phyloP scores from a whole-genome alignment of 768 basidiomycete genomes.

The Tulasnella sp. region DNA sequence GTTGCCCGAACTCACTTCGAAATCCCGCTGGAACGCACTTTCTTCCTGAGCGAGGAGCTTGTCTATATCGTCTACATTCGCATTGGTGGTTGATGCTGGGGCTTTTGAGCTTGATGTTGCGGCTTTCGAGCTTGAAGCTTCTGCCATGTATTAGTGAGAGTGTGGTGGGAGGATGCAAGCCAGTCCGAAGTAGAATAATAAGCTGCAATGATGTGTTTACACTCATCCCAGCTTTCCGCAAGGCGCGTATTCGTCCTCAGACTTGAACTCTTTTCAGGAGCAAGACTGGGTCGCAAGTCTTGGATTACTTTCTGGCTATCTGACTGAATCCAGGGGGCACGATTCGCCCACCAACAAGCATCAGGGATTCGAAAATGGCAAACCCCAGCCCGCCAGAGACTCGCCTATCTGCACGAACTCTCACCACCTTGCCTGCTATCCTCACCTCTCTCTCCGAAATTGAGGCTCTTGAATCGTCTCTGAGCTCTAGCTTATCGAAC shows the following conservation, averaged over 20 bases:
- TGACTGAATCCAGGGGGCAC: not conserved
- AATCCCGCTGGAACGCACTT: constrained; percentile 77
- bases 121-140: constrained; percentile 25
- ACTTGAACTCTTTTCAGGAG: not conserved
- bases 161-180: constrained; percentile 1
- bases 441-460: constrained; percentile 63
- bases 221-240: not conserved
- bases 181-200: constrained; percentile 3
- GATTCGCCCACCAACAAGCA: not conserved
- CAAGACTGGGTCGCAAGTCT: not conserved
- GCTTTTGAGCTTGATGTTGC: no score
- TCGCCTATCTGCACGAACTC: constrained; percentile 30
- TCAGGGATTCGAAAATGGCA: not conserved
- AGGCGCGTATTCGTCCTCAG: not conserved
- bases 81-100: not conserved
- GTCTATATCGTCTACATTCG: constrained; percentile 60
- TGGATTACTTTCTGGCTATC: not conserved
- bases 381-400: not conserved
- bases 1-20: constrained; percentile 51
- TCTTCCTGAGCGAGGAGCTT: constrained; percentile 75
- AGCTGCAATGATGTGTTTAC: not conserved
- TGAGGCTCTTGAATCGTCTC: constrained; percentile 70
- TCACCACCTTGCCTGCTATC: constrained; percentile 65
- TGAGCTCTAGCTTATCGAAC: constrained; percentile 67
- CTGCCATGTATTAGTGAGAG: constrained; percentile 9